phyloP scores from a whole-genome alignment of 257 asterid species.

The Solanum peruvianum region DNA sequence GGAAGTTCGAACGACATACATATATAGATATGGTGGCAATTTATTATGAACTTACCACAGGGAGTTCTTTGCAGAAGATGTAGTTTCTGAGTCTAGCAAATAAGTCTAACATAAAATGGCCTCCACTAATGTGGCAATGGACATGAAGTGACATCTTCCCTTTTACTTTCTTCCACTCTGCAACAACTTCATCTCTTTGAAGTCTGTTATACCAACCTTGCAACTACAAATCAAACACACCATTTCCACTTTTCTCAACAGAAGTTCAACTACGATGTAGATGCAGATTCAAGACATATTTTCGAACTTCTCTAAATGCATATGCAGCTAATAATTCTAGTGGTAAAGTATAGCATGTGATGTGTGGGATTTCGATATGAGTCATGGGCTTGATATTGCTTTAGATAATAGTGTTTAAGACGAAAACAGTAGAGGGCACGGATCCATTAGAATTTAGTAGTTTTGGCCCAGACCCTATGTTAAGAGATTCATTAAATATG shows the following conservation, averaged over 20 bases:
- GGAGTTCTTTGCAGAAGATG: slow-evolving; percentile 90
- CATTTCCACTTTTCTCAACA: neutral
- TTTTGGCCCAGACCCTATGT: neutral
- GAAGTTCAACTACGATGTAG: neutral
- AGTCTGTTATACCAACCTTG: slow-evolving; percentile 91
- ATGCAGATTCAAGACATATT: neutral
- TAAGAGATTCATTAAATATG: neutral
- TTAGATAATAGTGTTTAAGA: neutral
- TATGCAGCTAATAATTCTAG: neutral
- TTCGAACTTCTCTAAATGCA: neutral
- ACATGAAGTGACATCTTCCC: slow-evolving; percentile 93
- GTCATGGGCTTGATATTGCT: neutral
- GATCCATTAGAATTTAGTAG: neutral
- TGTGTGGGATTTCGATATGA: neutral
- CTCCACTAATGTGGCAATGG: slow-evolving; percentile 92
- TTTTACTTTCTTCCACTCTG: slow-evolving; percentile 89
- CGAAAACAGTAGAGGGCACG: neutral
- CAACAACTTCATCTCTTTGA: slow-evolving; percentile 93
- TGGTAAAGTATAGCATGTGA: neutral
- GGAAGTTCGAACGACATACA: neutral
- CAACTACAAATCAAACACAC: slow-evolving; percentile 33
- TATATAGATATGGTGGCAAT: neutral
- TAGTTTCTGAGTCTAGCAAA: slow-evolving; percentile 56
- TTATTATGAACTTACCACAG: slow-evolving; percentile 46
- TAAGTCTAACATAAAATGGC: slow-evolving; percentile 62